Base-by-base conservation (phyloP, 208 protist species). In the Cochliopodium minus region DNA sequence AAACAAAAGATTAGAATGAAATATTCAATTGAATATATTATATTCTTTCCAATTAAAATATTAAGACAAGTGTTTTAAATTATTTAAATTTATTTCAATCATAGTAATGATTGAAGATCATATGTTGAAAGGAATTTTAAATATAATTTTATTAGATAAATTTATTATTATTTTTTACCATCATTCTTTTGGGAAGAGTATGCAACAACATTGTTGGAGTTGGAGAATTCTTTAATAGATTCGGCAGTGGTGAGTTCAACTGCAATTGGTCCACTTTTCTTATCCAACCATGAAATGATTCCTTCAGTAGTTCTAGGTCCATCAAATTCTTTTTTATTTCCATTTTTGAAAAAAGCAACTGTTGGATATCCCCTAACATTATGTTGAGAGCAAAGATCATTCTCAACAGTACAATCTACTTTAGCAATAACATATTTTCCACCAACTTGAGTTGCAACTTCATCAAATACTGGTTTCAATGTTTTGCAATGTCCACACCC, bases 401-500 rank as follows among this genome's bases (percentile, higher is more conserved):
- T 22, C 4, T 58, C 22, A 15, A 13, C 9, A 38, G 36, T 33
- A 47, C 28, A 5, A 58, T 58, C 34, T 25, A 58, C 9, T 26
- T 38, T 58, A 11, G 34, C 30, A 22, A 53, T 38, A n/a, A 30
- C 10, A 7, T 20, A 26, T 7, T 53, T 38, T 34, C 38, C 30
- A 20, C 6, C 26, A 10, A 35, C 32, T 25, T 25, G 10, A 7
- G 9, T 23, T 25, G 53, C 53, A 3, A 38, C 4, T 15, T 13
- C 9, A 26, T 32, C 53, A 47, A 28, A 58, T 38, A 23, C 33
- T 26, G 53, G 53, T 15, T 4, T n/a, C 26, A 58, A 25, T 38
- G 36, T 40, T 22, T 58, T 58, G 64, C 71, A 76, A 63, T 76
- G 71, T 28, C 67, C 67, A 55, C 71, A 76, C 71, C 67, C 10